phyloP scores from a whole-genome alignment of 371 early-diverging fungal species.

The Mortierella sp. region DNA sequence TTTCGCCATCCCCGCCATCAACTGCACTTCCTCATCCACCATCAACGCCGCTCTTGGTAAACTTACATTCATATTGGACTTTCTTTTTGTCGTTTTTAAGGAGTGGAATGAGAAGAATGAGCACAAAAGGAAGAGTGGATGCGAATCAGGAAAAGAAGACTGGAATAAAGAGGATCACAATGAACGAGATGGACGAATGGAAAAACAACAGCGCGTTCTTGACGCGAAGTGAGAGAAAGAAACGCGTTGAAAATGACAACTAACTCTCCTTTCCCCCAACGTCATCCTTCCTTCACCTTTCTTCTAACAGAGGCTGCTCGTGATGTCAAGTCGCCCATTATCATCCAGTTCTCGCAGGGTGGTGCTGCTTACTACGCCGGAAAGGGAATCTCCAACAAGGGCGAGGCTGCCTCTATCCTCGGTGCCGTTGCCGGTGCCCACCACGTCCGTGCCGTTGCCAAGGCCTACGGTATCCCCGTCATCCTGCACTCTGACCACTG shows the following conservation, averaged over 20 bases:
- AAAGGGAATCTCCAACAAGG: slow-evolving; percentile 90
- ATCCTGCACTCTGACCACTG: slow-evolving; percentile 94
- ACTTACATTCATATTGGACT: too few species aligned
- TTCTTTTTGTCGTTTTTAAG: not conserved
- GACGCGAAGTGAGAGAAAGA: not conserved
- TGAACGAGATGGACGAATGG: not conserved
- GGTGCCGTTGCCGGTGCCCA: slow-evolving; percentile 94
- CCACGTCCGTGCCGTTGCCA: slow-evolving; percentile 88
- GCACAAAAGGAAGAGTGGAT: not conserved
- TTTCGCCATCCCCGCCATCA: slow-evolving; percentile 95
- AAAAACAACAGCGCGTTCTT: not conserved
- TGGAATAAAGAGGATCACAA: not conserved
- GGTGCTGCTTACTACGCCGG: slow-evolving; percentile 92
- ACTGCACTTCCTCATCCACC: slow-evolving; percentile 94
- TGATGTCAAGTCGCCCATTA: slow-evolving; percentile 89
- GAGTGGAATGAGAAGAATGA: not conserved
- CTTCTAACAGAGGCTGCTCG: slow-evolving; percentile 83
- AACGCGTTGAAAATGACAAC: not conserved
- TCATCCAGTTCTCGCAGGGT: slow-evolving; percentile 95
- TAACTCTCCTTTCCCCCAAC: not conserved
- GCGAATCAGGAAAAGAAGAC: not conserved
- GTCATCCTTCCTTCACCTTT: not conserved
- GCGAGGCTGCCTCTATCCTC: slow-evolving; percentile 88
- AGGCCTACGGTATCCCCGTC: slow-evolving; percentile 92
- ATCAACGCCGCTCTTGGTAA: slow-evolving; percentile 85